phyloP scores from a whole-genome alignment of 2,329 filamentous ascomycete genomes.

The Penicillium paneum region DNA sequence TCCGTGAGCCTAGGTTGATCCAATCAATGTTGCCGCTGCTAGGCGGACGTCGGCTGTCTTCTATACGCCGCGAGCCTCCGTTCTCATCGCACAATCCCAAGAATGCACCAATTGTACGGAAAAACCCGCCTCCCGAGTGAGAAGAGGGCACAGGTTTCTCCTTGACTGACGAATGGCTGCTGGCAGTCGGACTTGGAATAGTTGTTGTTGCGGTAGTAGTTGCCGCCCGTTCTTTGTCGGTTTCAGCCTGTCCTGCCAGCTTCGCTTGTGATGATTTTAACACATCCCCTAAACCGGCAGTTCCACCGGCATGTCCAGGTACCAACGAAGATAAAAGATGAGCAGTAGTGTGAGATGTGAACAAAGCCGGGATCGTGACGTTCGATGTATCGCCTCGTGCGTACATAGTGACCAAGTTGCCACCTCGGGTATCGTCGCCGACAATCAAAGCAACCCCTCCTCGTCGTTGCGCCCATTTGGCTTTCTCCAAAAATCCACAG shows the following conservation, averaged over 20 bases:
- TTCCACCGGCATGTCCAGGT: conserved; percentile 64
- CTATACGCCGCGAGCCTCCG: conserved; percentile 24
- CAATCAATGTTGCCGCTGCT: conserved; percentile 72
- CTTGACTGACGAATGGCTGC: conserved; percentile 18
- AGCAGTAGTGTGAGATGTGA: conserved; percentile 91
- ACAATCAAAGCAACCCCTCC: conserved; percentile 89
- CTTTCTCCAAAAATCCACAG: conserved; percentile 94
- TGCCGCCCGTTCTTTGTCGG: conserved; percentile 19
- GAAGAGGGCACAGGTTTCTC: conserved; percentile 11
- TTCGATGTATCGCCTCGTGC: conserved; percentile 95
- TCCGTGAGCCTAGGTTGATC: conserved; percentile 66
- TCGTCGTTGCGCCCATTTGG: conserved; percentile 91
- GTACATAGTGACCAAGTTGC: conserved; percentile 93
- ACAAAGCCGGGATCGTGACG: conserved; percentile 87
- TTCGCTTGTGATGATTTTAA: conserved; percentile 50
- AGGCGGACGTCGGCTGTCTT: conserved; percentile 63
- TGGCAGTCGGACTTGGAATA: conserved; percentile 34
- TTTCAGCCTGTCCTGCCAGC: conserved; percentile 21
- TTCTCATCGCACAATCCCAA: conserved; percentile 42
- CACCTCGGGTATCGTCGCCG: conserved; percentile 86
- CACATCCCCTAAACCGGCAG: conserved; percentile 60
- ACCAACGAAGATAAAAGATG: conserved; percentile 87
- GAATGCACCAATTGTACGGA: conserved; percentile 46
- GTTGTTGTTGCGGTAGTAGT: conserved; percentile 30
- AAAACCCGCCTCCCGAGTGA: conserved; percentile 30